Conservation (phyloP, 345 rosid genomes). For the Aegle marmelos region DNA sequence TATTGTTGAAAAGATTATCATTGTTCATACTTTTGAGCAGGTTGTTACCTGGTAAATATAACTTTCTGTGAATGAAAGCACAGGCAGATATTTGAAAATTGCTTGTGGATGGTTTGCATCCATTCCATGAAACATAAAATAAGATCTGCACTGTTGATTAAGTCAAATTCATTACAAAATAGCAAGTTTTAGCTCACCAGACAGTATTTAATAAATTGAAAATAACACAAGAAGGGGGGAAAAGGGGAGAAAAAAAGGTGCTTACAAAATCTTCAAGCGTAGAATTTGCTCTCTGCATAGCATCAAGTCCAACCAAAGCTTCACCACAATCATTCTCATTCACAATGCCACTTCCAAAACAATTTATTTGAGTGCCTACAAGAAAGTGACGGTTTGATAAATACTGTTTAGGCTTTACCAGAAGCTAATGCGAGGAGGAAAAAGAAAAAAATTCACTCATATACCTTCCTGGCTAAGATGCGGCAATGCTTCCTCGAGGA, state of each 20-base stretch:
- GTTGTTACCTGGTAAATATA: constrained; percentile 79
- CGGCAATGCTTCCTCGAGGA: constrained; percentile 51
- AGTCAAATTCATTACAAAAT: neutral
- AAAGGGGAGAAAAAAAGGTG: neutral
- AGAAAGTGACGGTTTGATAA: neutral
- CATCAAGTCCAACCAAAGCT: constrained; percentile 64
- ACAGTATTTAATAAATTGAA: neutral
- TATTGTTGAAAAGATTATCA: neutral
- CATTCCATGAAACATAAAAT: constrained; percentile 88
- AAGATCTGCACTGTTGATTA: constrained; percentile 81
- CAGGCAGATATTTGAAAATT: constrained; percentile 63
- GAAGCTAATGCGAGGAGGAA: neutral
- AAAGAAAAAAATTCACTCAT: neutral
- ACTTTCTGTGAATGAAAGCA: constrained; percentile 78
- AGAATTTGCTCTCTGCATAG: constrained; percentile 90
- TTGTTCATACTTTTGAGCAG: neutral
- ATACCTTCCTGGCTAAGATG: constrained; percentile 21
- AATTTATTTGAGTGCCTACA: constrained; percentile 20
- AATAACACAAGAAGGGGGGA: neutral
- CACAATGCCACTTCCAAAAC: constrained; percentile 14
- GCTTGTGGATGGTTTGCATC: constrained; percentile 53
- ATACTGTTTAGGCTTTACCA: neutral
- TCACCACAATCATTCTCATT: constrained; percentile 13
- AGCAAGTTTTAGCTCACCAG: neutral
- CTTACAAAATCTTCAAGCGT: constrained; percentile 92